Evolutionary conservation across 306 rosid species (phyloP), one percentile per base, ranked within the genome.

Genomic region (Quercus dentata): DNA sequence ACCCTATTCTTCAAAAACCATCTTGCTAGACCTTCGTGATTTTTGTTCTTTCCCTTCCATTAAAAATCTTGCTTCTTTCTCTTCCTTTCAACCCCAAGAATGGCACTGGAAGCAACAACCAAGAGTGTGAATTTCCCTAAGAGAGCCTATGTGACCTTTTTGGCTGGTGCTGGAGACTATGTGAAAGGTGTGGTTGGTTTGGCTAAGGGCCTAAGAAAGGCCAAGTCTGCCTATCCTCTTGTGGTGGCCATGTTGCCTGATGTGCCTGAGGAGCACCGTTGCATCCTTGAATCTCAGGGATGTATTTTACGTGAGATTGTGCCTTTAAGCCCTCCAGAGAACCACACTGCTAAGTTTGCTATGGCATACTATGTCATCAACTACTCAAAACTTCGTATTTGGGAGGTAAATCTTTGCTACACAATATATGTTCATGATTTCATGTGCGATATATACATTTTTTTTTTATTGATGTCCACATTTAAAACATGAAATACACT

Each of bases 321-420:
- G 19, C 89, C 91, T 0, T 81, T 88, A 33, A 69, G 78, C 54
- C 91, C 89, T 21, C 91, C 89, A 1, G 71, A 63, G 12, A 81
- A 2, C 74, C 81, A 83, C 56, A 81, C 89, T 35, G 54, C 11
- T 49, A 49, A 71, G 1, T 88, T 81, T 67, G 18, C 89, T 57
- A 88, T 88, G 92, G 90, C 92, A 1, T 88, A 88, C 41, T 88
- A 77, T 74, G 92, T 88, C 81, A 88, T 88, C 82, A 88, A 88
- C 78, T 88, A 88, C 85, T 88, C 92, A 9, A 88, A 88, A 76
- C 92, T 88, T 56, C 88, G 92, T 51, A 88, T 88, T 9, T 88
- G 92, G 92, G 90, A 80, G 88, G 92, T 88, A 83, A 27, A 41
- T 41, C 46, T 41, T 41, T 8, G 46, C 46, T 41, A 41, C 46